Evolutionary conservation across 352 stramenopile genomes (phyloP).

Genomic region (Globisporangium polare): DNA sequence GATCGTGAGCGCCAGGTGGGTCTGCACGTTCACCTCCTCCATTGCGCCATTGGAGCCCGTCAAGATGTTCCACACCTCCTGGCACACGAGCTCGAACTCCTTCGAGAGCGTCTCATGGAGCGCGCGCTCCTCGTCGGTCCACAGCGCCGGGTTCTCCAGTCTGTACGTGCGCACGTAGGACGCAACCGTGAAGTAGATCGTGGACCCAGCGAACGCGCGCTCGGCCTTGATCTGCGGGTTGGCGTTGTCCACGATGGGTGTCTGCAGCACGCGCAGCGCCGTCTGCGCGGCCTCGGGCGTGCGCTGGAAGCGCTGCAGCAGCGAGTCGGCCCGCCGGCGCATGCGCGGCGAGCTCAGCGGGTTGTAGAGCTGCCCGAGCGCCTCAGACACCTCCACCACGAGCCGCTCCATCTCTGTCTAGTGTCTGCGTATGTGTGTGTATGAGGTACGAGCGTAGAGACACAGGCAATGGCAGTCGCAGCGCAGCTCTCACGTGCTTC

Average conservation of each 20-base stretch:
- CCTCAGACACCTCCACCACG: conserved; percentile 53
- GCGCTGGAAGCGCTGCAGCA: conserved; percentile 73
- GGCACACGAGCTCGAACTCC: conserved; percentile 58
- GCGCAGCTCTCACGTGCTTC: not conserved
- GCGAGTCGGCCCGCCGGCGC: conserved; percentile 63
- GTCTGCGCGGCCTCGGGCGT: conserved; percentile 58
- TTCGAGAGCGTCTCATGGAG: conserved; percentile 55
- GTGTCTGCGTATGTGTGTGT: not conserved
- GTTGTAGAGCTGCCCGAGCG: conserved; percentile 73
- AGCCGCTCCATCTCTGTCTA: not conserved
- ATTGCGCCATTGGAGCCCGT: conserved; percentile 46
- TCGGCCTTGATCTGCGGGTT: conserved; percentile 39
- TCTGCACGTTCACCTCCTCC: conserved; percentile 67
- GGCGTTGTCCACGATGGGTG: conserved; percentile 36
- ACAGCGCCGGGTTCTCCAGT: conserved; percentile 46
- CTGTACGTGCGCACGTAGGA: conserved; percentile 74
- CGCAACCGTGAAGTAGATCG: conserved; percentile 63
- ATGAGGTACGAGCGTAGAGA: not conserved
- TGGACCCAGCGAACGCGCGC: conserved; percentile 66
- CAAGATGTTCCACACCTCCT: conserved; percentile 74
- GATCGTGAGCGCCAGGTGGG: conserved; percentile 66
- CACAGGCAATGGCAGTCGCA: not conserved
- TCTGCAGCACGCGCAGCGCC: conserved; percentile 50
- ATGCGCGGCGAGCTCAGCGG: conserved; percentile 60
- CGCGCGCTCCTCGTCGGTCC: conserved; percentile 43